Evolutionary conservation across 208 protist genomes (phyloP), one percentile per base, ranked within the genome.

Genomic region (Wallacemonas rigidus): DNA sequence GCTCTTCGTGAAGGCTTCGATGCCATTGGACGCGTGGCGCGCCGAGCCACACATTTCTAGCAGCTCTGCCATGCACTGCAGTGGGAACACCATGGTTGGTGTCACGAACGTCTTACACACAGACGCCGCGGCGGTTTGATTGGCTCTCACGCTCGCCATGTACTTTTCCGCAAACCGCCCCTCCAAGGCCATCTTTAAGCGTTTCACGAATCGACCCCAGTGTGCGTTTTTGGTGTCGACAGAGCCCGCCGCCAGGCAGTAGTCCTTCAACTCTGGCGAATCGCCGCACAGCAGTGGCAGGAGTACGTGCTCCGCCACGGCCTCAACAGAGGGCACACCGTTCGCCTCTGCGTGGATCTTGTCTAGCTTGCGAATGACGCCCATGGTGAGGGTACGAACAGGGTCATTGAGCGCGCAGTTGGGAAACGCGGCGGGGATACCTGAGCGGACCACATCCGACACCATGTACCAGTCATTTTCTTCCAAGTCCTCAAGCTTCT

Each of bases 381-480:
- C 82, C 8, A 90, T 50, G 2, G 78, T 74, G 12, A 89, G 78
- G 2, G 77, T 58, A 1, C 76, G 67, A 0, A 93, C 80, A 38
- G 73, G 17, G 8, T 65, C 40, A 11, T 44, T 79, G 38, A 56
- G 63, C 1, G 83, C 82, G 67, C 91, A 94, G 70, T 96, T 96
- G 1, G 91, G 91, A 53, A 96, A 96, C 17, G 86, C 65, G 9
- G 82, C 83, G 15, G 61, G 60, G 36, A 51, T 53, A 7, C 79
- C 74, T 3, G 62, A 70, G 17, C 75, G 78, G 12, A 75, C 80
- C 1, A 87, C 72, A 44, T 93, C 91, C 6, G 76, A 79, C 26
- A 96, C 68, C 0, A 77, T 62, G 69, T 81, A 94, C 91, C 91
- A 96, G 62, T 94, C 91, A 1, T 51, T 71, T 54, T 92, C 89